Conservation (phyloP, 805 yeast genomes). For the Monosporozyma yasuniensis region DNA sequence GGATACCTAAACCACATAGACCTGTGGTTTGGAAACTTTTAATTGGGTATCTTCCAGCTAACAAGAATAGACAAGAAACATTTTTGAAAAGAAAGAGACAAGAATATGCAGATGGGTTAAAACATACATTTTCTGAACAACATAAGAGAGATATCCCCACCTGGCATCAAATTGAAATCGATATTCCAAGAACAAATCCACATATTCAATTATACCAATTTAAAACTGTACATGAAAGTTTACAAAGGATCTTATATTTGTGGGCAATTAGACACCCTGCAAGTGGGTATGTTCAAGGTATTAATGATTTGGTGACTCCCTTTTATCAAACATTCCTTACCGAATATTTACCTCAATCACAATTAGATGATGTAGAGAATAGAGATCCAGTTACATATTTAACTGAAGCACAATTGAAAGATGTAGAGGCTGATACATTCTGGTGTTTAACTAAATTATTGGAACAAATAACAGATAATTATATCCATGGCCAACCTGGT, state of each 20-base stretch:
- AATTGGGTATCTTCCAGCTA: slow-evolving; percentile 84
- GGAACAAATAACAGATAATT: slow-evolving; percentile 93
- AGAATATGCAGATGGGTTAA: slow-evolving; percentile 72
- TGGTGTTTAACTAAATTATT: slow-evolving; percentile 90
- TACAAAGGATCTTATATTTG: slow-evolving; percentile 72
- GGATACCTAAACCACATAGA: slow-evolving; percentile 74
- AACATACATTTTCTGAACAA: slow-evolving; percentile 45
- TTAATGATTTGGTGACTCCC: slow-evolving; percentile 89
- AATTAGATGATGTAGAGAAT: slow-evolving; percentile 40
- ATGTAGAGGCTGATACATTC: slow-evolving; percentile 89
- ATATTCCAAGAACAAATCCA: slow-evolving; percentile 91
- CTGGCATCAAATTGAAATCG: slow-evolving; percentile 94
- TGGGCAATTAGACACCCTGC: slow-evolving; percentile 99
- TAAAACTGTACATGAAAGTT: slow-evolving; percentile 63
- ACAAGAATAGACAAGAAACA: slow-evolving; percentile 60
- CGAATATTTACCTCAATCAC: slow-evolving; percentile 43
- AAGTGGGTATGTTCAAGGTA: slow-evolving; percentile 96
- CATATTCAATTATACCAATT: slow-evolving; percentile 62
- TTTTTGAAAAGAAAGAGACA: slow-evolving; percentile 72
- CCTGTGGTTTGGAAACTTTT: slow-evolving; percentile 84
- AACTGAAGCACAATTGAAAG: slow-evolving; percentile 50
- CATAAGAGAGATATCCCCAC: slow-evolving; percentile 63
- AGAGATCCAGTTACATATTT: slow-evolving; percentile 53
- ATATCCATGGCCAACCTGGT: slow-evolving; percentile 97
- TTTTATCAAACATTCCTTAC: slow-evolving; percentile 78